A percentile compares a stretch with the other conserved stretches of the same genome.
These are phyloP conservation scores for Thielaviopsis populi DNA, from an alignment of 2,329 filamentous ascomycete species.

Conservation along the genomic window DNA sequence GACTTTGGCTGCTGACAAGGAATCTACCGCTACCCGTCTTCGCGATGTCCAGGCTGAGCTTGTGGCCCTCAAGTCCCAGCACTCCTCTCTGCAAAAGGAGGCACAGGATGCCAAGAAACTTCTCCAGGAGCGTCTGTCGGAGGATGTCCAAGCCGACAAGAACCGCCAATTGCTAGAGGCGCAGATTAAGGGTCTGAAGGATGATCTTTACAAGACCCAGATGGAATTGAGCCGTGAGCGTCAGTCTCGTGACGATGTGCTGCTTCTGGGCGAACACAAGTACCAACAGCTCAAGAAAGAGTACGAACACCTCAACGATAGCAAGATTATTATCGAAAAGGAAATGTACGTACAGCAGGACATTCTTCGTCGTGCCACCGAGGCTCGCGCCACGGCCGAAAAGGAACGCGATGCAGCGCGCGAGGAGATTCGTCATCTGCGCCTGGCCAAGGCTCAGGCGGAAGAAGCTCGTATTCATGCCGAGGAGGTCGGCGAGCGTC, in stretches of 20 bases:
- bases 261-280: slow-evolving; percentile 80
- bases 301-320: slow-evolving; percentile 72
- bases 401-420: slow-evolving; percentile 82
- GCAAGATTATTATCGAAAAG: slow-evolving; percentile 95
- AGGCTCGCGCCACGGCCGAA: slow-evolving; percentile 65
- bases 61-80: slow-evolving; percentile 72
- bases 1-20: slow-evolving; percentile 57
- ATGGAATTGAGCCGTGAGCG: slow-evolving; percentile 80
- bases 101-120: slow-evolving; percentile 75
- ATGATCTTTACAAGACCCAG: slow-evolving; percentile 69
- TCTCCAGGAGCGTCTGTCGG: slow-evolving; percentile 74
- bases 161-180: slow-evolving; percentile 70
- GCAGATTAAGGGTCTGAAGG: slow-evolving; percentile 77
- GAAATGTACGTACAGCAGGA: slow-evolving; percentile 95
- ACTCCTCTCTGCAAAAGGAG: slow-evolving; percentile 72
- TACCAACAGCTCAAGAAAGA: slow-evolving; percentile 69
- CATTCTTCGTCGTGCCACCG: slow-evolving; percentile 68
- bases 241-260: slow-evolving; percentile 86
- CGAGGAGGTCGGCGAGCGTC: slow-evolving; percentile 65
- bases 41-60: slow-evolving; percentile 78
- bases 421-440: slow-evolving; percentile 64
- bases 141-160: slow-evolving; percentile 72
- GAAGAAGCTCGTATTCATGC: slow-evolving; percentile 77
- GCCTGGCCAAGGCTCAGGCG: slow-evolving; percentile 67
- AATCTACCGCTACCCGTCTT: slow-evolving; percentile 58